Evolutionary conservation across 805 yeast genomes (phyloP).

Genomic region (Sporopachydermia quercuum): DNA sequence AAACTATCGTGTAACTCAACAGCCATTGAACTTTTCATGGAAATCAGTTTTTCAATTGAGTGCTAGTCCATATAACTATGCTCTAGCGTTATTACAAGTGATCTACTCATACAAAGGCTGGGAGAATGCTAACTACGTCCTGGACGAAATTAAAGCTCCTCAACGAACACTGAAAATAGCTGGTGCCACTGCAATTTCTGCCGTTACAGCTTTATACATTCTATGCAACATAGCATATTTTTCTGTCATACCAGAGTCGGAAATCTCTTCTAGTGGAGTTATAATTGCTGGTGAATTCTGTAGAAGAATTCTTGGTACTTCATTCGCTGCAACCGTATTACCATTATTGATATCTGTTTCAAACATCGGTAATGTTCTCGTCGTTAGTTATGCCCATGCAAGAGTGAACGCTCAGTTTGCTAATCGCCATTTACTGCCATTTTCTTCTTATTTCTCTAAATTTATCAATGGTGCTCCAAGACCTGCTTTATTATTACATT

Average conservation of each 20-base stretch:
- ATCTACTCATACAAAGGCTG: conserved; percentile 56
- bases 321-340: conserved; percentile 31
- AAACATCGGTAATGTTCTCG: conserved; percentile 49
- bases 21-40: conserved; percentile 20
- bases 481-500: conserved; percentile 36
- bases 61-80: conserved; percentile 31
- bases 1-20: conserved; percentile 10
- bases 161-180: conserved; percentile 40
- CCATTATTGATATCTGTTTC: conserved; percentile 47
- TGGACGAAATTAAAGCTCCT: conserved; percentile 44
- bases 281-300: conserved; percentile 50
- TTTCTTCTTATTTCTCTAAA: conserved; percentile 28
- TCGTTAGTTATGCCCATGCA: conserved; percentile 47
- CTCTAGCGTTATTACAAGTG: conserved; percentile 43
- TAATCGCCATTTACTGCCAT: conserved; percentile 33
- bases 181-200: conserved; percentile 41
- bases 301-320: conserved; percentile 40
- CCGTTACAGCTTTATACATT: conserved; percentile 38
- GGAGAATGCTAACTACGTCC: conserved; percentile 54
- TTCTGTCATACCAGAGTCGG: conserved; percentile 30
- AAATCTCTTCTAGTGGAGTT: conserved; percentile 36
- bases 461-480: conserved; percentile 20
- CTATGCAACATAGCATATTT: conserved; percentile 44
- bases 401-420: conserved; percentile 46
- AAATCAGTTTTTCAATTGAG: conserved; percentile 25